phyloP scores from a whole-genome alignment of 177 flowering plant species.

The Viscum album region DNA sequence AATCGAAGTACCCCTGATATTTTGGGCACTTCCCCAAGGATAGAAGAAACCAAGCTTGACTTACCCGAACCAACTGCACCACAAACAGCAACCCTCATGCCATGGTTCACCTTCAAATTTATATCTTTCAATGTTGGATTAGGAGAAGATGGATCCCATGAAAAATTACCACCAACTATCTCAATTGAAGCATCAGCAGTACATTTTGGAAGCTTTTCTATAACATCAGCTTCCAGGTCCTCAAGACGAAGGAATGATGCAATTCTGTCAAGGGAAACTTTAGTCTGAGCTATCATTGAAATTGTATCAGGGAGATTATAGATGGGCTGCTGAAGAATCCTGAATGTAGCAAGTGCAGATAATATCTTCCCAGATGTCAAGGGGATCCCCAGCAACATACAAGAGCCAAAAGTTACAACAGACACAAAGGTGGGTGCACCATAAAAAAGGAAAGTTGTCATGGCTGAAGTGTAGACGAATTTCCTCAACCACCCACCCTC shows the following conservation, averaged over 20 bases:
- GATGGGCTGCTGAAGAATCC: conserved; percentile 54
- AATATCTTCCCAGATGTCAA: conserved; percentile 51
- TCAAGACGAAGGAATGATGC: conserved; percentile 44
- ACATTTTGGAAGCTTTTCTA: conserved; percentile 32
- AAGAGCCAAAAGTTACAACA: conserved; percentile 42
- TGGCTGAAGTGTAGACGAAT: conserved; percentile 22
- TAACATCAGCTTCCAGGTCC: conserved; percentile 34
- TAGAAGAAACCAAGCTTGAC: conserved; percentile 52
- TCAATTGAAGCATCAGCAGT: conserved; percentile 32
- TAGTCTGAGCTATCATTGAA: conserved; percentile 51
- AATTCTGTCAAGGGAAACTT: conserved; percentile 58
- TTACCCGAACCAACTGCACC: conserved; percentile 72
- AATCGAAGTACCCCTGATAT: conserved; percentile 36
- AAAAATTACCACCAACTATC: conserved; percentile 37
- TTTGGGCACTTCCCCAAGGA: conserved; percentile 59
- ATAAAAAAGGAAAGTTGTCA: conserved; percentile 24
- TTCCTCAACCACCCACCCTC: conserved; percentile 28
- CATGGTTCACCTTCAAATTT: conserved; percentile 30
- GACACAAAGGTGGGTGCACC: conserved; percentile 40
- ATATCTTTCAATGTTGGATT: conserved; percentile 34
- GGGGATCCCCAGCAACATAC: conserved; percentile 45
- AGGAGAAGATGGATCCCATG: conserved; percentile 43
- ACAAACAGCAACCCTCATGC: conserved; percentile 61
- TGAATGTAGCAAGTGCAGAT: conserved; percentile 58
- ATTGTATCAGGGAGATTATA: conserved; percentile 48